These are phyloP conservation scores for Dipteronia dyeriana DNA, from an alignment of 345 rosid genomes.

Conservation along the genomic window DNA sequence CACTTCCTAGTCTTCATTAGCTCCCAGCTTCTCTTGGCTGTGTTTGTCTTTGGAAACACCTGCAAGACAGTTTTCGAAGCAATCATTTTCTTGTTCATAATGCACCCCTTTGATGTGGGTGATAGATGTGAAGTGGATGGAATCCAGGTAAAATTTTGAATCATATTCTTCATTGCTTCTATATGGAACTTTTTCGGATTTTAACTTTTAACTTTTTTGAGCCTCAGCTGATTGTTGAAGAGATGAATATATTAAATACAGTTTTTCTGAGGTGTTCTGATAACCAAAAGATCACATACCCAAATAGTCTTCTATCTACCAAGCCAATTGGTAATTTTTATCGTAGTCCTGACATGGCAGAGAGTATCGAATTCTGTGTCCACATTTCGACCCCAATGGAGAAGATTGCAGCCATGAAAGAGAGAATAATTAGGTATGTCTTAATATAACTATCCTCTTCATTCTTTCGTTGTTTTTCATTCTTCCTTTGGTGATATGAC, in stretches of 20 bases:
- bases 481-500: neutral
- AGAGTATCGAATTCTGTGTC: slow-evolving; percentile 43
- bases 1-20: slow-evolving; percentile 53
- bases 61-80: slow-evolving; percentile 57
- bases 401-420: slow-evolving; percentile 35
- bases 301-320: slow-evolving; percentile 42
- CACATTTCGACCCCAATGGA: slow-evolving; percentile 50
- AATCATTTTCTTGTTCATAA: slow-evolving; percentile 52
- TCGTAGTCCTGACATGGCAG: slow-evolving; percentile 51
- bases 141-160: slow-evolving; percentile 33
- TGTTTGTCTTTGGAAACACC: slow-evolving; percentile 50
- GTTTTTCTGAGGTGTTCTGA: slow-evolving; percentile 41
- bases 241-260: slow-evolving; percentile 59
- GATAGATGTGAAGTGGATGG: slow-evolving; percentile 58
- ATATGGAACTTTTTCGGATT: neutral
- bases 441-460: neutral
- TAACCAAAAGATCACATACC: slow-evolving; percentile 48
- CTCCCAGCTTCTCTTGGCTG: slow-evolving; percentile 50
- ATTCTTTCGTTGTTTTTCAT: neutral
- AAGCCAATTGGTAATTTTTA: slow-evolving; percentile 50
- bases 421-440: slow-evolving; percentile 32
- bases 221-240: slow-evolving; percentile 50
- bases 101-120: slow-evolving; percentile 57
- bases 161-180: neutral
- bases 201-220: neutral